phyloP scores from a whole-genome alignment of 352 stramenopile genomes.

The Globisporangium ultimum region DNA sequence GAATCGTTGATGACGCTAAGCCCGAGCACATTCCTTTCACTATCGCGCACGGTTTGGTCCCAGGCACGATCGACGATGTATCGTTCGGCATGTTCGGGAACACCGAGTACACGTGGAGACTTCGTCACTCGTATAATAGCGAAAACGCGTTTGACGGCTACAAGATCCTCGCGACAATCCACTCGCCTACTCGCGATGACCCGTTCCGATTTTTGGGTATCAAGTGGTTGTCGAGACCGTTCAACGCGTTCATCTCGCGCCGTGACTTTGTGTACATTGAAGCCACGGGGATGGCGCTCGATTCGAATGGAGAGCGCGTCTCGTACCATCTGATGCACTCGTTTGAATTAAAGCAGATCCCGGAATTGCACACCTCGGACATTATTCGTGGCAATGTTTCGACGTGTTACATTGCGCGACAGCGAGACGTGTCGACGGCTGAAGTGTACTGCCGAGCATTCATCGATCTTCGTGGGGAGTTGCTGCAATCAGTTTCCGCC shows the following conservation, averaged over 20 bases:
- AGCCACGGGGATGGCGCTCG: constrained; percentile 15
- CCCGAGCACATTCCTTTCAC: constrained; percentile 32
- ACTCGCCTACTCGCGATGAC: constrained; percentile 35
- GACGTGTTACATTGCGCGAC: constrained; percentile 48
- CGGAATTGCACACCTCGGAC: constrained; percentile 20
- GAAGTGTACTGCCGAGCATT: constrained; percentile 48
- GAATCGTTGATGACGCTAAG: constrained; percentile 36
- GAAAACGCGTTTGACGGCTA: constrained; percentile 24
- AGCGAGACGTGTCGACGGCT: constrained; percentile 30
- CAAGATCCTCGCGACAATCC: constrained; percentile 38
- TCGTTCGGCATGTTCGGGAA: constrained; percentile 36
- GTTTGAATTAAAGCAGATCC: constrained; percentile 11
- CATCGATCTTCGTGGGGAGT: constrained; percentile 32
- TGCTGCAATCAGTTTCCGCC: constrained; percentile 26
- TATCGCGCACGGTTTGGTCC: constrained; percentile 27
- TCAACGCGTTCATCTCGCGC: constrained; percentile 33
- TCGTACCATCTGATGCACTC: constrained; percentile 16
- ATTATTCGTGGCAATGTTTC: constrained; percentile 43
- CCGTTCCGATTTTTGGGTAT: constrained; percentile 51
- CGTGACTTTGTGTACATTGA: constrained; percentile 31
- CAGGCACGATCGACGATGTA: constrained; percentile 43
- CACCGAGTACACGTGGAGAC: constrained; percentile 30
- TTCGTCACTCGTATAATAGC: constrained; percentile 39
- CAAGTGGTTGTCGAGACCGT: constrained; percentile 35
- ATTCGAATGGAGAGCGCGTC: constrained; percentile 14